Percentiles rank a stretch among this genome's conserved stretches.
Evolutionary conservation across 1,139 yeast genomes (phyloP).

Genomic region (Magnusiomyces suaveolens): DNA sequence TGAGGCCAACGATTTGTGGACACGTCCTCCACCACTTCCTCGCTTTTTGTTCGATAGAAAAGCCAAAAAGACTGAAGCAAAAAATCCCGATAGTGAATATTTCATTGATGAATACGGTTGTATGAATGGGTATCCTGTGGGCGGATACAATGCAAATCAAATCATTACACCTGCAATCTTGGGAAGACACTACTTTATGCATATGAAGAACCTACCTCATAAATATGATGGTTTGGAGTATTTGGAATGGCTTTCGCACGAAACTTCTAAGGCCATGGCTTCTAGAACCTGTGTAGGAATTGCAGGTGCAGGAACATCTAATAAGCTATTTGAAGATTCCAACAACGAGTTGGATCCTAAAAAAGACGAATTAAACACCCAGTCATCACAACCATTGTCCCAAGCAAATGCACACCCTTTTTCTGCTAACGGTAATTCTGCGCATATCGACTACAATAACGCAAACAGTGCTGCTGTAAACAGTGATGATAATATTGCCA

Average conservation of each 20-base stretch:
- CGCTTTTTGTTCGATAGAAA: background rate
- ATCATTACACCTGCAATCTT: background rate
- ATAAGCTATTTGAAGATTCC: background rate
- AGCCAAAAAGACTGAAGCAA: background rate
- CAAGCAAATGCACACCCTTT: background rate
- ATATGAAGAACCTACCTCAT: background rate
- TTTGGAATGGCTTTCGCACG: constrained; percentile 2
- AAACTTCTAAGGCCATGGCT: constrained; percentile 1
- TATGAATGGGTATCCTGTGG: background rate
- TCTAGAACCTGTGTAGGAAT: background rate
- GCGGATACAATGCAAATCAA: background rate
- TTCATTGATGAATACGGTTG: background rate
- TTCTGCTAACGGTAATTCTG: background rate
- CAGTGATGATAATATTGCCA: no score
- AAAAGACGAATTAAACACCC: background rate
- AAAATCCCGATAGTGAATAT: background rate
- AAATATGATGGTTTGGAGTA: background rate
- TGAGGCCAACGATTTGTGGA: constrained; percentile 33
- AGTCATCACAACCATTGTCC: background rate
- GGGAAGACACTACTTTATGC: background rate
- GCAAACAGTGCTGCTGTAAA: background rate
- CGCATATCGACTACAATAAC: background rate
- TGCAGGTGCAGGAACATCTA: background rate
- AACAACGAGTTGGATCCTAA: background rate
- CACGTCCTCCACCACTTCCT: constrained; percentile 4